These are phyloP conservation scores for Talaromyces sp. DNA, from an alignment of 2,329 filamentous ascomycete genomes.

Conservation along the genomic window DNA sequence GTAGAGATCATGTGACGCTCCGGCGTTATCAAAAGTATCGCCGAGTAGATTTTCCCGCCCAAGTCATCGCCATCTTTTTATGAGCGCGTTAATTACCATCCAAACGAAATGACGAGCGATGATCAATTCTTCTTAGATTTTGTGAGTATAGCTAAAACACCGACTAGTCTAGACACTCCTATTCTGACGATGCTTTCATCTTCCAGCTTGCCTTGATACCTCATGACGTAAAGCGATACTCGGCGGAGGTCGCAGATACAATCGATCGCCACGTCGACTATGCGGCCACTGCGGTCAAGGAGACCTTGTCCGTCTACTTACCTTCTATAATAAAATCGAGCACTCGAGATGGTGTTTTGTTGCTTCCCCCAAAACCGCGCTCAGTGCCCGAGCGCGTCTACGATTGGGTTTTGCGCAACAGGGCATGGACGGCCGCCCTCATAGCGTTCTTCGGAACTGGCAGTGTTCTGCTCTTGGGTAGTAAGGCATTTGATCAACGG, in stretches of 20 bases:
- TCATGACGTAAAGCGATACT: conserved; percentile 64
- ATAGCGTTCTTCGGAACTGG: conserved; percentile 65
- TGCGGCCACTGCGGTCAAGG: conserved; percentile 64
- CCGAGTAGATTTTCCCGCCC: background rate
- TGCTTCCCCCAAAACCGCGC: conserved; percentile 32
- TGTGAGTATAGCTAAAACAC: conserved; percentile 48
- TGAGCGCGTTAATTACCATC: background rate
- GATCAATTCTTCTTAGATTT: conserved; percentile 73
- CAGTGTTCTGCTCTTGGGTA: conserved; percentile 52
- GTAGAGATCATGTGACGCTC: background rate
- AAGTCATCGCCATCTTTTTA: background rate
- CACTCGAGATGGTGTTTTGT: conserved; percentile 22
- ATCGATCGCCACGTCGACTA: conserved; percentile 76
- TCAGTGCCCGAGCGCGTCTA: conserved; percentile 52
- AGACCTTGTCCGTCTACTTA: conserved; percentile 60
- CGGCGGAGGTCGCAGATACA: conserved; percentile 67
- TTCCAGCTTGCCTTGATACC: conserved; percentile 52
- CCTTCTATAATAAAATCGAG: conserved; percentile 61
- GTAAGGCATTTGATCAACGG: conserved; percentile 52
- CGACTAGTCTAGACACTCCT: background rate
- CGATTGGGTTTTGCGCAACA: conserved; percentile 67
- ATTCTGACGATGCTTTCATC: conserved; percentile 6
- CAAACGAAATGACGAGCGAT: conserved; percentile 64
- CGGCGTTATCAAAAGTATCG: background rate
- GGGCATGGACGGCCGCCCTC: conserved; percentile 65